Base-by-base conservation (phyloP, 345 rosid species). In the Eucalyptus regnans region DNA sequence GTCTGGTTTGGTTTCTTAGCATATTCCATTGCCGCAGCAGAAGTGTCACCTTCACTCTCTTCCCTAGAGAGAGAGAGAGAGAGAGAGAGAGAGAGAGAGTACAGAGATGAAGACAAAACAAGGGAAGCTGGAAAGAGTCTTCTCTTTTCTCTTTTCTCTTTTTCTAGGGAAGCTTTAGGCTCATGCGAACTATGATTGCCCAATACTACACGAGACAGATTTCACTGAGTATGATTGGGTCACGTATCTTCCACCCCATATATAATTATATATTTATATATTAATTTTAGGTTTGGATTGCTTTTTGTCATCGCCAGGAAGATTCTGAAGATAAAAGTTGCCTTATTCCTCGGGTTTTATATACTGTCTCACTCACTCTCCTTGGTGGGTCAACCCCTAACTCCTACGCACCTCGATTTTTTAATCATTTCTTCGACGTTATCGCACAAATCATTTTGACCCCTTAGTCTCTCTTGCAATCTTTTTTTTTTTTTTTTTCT, bases 401-500 rank as follows among this genome's bases (percentile, higher is more conserved):
- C 20, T n/a, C 41, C 20, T n/a, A n/a, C 76, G 16, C 10, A n/a
- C 41, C 76, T 64, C 27, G 4, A 37, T 37, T 76, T 22, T 18
- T 37, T 10, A 10, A 9, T 20, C 46, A 5, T 20, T 76, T 18
- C 44, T 76, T 71, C 37, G 81, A 37, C 46, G 22, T 68, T 6
- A 20, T 37, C 27, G 17, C 11, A 31, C 43, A 16, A 7, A 16
- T n/a, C 41, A 62, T 56, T 12, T 62, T 62, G 68, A 29, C 33
- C 68, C 31, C 33, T 62, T 27, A 25, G 16, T n/a, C 41, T 64
- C 76, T 7, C 76, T 64, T n/a, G 16, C 33, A 62, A 27, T 62
- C 37, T 13, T 12, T 8, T 12, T 6, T 27, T 52, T 0, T 8
- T 18, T 8, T 9, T 17, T 1, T 22, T 1, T n/a, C n/a, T n/a